Percentiles rank a stretch among this genome's conserved stretches.
Evolutionary conservation across 148 eudicot species (phyloP).

Genomic region (Chenopodium formosanum): DNA sequence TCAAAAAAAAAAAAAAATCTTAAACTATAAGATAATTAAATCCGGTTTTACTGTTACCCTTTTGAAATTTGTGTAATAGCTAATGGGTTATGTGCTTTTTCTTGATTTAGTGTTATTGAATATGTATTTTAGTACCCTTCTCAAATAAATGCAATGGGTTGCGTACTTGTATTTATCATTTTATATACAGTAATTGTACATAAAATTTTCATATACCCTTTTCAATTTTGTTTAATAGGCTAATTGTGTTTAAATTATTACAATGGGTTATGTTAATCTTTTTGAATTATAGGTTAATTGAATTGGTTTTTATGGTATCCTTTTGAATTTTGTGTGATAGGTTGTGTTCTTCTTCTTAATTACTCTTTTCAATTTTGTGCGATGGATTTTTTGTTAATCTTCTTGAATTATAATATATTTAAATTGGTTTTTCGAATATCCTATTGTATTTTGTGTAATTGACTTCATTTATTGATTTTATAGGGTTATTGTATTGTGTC

Average conservation of each 20-base stretch:
- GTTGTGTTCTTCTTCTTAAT: neutral
- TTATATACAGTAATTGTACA: neutral
- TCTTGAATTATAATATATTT: neutral
- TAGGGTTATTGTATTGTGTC: neutral
- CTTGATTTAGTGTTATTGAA: too few species aligned
- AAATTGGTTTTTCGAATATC: neutral
- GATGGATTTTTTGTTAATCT: neutral
- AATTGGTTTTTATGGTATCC: neutral
- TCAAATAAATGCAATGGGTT: neutral
- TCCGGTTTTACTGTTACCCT: neutral
- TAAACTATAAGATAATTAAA: neutral
- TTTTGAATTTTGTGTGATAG: neutral
- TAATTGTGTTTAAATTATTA: neutral
- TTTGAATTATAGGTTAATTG: neutral
- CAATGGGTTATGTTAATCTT: neutral
- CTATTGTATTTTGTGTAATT: neutral
- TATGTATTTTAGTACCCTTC: neutral
- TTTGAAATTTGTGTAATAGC: neutral
- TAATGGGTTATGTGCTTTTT: too few species aligned
- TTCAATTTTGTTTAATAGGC: neutral
- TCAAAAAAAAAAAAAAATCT: too few species aligned
- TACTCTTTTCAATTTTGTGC: conserved; percentile 1
- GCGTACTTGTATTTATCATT: neutral
- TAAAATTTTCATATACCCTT: neutral
- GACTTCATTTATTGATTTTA: neutral